Percentiles rank a stretch among this genome's conserved stretches.
phyloP scores from a whole-genome alignment of 176 grass and related monocot species.

The Panicum miliaceum region DNA sequence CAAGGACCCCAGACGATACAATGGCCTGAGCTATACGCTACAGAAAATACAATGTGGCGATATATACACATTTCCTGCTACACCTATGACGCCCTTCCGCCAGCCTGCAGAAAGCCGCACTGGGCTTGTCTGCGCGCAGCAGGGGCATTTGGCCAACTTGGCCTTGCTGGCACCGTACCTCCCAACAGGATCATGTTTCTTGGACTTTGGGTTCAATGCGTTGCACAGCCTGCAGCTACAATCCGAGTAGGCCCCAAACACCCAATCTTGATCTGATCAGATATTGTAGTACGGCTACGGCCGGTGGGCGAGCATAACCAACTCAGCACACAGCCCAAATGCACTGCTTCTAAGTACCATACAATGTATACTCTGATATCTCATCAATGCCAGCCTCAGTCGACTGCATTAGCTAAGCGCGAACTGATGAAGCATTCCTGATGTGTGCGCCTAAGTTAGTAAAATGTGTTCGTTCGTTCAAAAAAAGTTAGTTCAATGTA shows the following conservation, averaged over 20 bases:
- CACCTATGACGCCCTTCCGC: not conserved
- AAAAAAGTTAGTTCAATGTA: not conserved
- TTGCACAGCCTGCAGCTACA: slow-evolving; percentile 37
- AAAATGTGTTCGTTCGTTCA: too few species aligned
- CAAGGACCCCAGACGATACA: not conserved
- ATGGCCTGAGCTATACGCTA: not conserved
- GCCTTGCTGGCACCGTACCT: slow-evolving; percentile 47
- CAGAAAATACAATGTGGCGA: slow-evolving; percentile 7
- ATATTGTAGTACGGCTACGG: slow-evolving; percentile 17
- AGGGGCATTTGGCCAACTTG: slow-evolving; percentile 20
- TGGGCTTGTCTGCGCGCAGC: slow-evolving; percentile 20
- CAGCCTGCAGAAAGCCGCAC: slow-evolving; percentile 19
- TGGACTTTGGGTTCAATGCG: slow-evolving; percentile 37
- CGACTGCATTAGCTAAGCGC: not conserved
- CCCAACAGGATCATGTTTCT: slow-evolving; percentile 30
- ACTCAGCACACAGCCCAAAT: slow-evolving; percentile 21
- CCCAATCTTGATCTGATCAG: slow-evolving; percentile 38
- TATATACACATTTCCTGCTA: not conserved
- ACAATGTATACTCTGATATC: slow-evolving; percentile 5
- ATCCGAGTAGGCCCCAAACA: slow-evolving; percentile 30
- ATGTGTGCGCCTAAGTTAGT: not conserved
- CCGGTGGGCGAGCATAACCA: slow-evolving; percentile 13
- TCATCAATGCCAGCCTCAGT: not conserved
- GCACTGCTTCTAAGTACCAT: slow-evolving; percentile 5
- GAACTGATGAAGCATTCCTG: slow-evolving; percentile 15